Base-by-base conservation (phyloP, 1,139 yeast species). In the Komagataea norvegica region DNA sequence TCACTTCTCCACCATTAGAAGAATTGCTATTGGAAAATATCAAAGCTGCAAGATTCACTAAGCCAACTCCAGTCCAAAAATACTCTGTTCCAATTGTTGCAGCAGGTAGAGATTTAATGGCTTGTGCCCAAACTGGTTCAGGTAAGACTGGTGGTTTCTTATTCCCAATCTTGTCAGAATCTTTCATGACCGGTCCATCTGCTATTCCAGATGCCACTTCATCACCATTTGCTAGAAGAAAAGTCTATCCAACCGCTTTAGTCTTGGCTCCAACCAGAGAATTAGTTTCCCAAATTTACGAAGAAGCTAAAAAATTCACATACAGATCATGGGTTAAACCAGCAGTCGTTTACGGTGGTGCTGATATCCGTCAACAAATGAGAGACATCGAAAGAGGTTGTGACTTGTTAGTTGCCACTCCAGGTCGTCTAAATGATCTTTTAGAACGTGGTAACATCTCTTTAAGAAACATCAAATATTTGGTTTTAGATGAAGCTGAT, bases 71-170 rank as follows among this genome's bases (percentile, higher is more conserved):
- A 37, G 99, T 91, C 42, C 99, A 91, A 66, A 91, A 91, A 68
- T 91, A 91, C 73, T 91, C 98, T 35, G 87, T 91, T 52, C 98
- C 99, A 49, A 91, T 93, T 56, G 95, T 93, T 52, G 88, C 95
- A 44, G 79, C 72, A 38, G 95, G 95, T 56, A 82, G 98, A 71
- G 99, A 91, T 68, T 79, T 91, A 69, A 91, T 91, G 98, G 98
- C 98, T 32, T 91, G 98, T 80, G 98, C 98, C 48, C 98, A 91
- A 73, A 91, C 98, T 55, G 97, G 93, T 85, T 89, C 97, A 42
- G 99, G 99, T 77, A 91, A 91, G 73, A 91, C 99, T 61, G 97
- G 98, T 74, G 99, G 98, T 51, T 91, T 91, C 76, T 74, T 91
- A 61, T 91, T 91, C 85, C 99, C 99, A 51, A 95, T 93, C 43